phyloP scores from a whole-genome alignment of 441 rosid genomes.

The Oxalis stricta region DNA sequence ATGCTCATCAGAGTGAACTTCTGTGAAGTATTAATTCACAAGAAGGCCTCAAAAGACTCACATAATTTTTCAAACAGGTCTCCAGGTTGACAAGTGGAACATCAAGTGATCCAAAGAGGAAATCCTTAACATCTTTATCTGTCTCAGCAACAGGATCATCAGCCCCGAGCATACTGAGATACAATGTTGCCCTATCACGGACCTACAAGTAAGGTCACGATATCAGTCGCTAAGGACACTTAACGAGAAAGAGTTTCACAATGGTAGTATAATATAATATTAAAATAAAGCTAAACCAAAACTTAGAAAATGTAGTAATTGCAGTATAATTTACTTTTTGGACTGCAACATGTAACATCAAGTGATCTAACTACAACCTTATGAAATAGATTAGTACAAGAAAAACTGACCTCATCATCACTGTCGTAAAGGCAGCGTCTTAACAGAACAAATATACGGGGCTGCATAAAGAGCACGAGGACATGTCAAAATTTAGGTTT shows the following conservation, averaged over 20 bases:
- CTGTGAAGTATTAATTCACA: slow-evolving; percentile 5
- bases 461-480: slow-evolving; percentile 34
- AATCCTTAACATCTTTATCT: slow-evolving; percentile 45
- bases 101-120: slow-evolving; percentile 76
- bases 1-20: slow-evolving; percentile 14
- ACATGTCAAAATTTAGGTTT: slow-evolving; percentile 6
- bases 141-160: slow-evolving; percentile 61
- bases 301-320: not conserved
- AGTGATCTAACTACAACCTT: not conserved
- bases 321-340: not conserved
- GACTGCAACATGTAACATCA: not conserved
- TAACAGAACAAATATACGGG: slow-evolving; percentile 69
- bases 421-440: slow-evolving; percentile 86
- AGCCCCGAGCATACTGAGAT: slow-evolving; percentile 62
- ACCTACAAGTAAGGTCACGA: slow-evolving; percentile 33
- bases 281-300: not conserved
- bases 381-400: not conserved
- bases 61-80: slow-evolving; percentile 81
- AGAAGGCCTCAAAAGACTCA: slow-evolving; percentile 24
- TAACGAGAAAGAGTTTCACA: not conserved
- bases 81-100: slow-evolving; percentile 77
- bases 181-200: slow-evolving; percentile 97
- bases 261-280: not conserved
- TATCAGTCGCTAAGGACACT: not conserved
- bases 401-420: slow-evolving; percentile 83